Conservation (phyloP, 2,329 filamentous ascomycete genomes). For the Chaetomium olivaceum region DNA sequence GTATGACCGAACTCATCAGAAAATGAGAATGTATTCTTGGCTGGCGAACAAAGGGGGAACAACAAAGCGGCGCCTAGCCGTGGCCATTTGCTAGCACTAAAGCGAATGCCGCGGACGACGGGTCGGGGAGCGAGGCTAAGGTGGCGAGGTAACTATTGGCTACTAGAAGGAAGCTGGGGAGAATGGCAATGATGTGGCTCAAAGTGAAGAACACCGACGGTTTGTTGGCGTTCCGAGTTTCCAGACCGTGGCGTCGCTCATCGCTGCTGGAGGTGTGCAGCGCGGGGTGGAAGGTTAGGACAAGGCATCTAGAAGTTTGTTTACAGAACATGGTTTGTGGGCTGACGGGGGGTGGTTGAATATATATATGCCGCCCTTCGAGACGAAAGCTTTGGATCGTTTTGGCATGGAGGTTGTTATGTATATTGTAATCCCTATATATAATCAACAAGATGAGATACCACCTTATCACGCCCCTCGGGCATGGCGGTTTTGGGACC, state of each 20-base stretch:
- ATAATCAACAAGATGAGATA: neutral
- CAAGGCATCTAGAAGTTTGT: neutral
- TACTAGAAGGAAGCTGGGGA: neutral
- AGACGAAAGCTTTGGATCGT: neutral
- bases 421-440: neutral
- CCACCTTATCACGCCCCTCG: neutral
- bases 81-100: neutral
- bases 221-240: constrained; percentile 9
- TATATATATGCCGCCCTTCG: neutral
- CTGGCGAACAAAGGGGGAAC: neutral
- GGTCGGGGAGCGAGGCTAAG: neutral
- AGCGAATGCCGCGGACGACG: neutral
- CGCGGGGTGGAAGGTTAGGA: neutral
- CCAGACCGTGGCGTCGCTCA: neutral
- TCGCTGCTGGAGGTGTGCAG: neutral
- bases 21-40: neutral
- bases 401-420: neutral
- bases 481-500: neutral
- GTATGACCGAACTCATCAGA: too few species aligned
- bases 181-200: neutral
- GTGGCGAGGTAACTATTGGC: neutral
- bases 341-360: neutral
- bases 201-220: neutral
- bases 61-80: neutral
- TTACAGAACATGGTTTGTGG: neutral